These are phyloP conservation scores for Didymosphaeria variabile DNA, from an alignment of 2,329 filamentous ascomycete genomes.

Conservation along the genomic window DNA sequence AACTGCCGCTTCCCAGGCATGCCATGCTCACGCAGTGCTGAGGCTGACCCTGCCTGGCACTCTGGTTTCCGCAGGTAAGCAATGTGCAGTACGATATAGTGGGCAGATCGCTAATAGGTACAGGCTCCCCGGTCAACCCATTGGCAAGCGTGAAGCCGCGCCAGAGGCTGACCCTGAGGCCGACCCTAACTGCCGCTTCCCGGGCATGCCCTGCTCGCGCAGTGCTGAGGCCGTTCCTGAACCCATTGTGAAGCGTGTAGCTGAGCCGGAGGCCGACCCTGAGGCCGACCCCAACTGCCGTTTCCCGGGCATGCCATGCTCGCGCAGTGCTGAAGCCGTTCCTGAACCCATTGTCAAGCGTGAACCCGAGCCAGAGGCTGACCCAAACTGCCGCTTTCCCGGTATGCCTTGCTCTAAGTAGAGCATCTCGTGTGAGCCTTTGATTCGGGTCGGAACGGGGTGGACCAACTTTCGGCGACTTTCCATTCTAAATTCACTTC, in stretches of 20 bases:
- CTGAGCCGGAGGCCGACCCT: neutral
- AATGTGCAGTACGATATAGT: neutral
- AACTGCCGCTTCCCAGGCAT: constrained; percentile 36
- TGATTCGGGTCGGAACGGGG: neutral
- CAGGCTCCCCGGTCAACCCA: constrained; percentile 30
- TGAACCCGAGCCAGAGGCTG: constrained; percentile 31
- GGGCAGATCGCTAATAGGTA: constrained; percentile 23
- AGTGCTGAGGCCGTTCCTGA: no score
- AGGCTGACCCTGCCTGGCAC: constrained; percentile 29
- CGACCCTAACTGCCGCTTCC: constrained; percentile 29
- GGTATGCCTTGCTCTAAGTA: constrained; percentile 31
- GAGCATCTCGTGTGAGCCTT: constrained; percentile 6
- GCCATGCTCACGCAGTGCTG: constrained; percentile 43
- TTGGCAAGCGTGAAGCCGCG: constrained; percentile 45
- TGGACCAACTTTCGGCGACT: neutral
- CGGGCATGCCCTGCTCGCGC: constrained; percentile 24
- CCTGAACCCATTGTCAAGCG: constrained; percentile 27
- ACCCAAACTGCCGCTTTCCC: constrained; percentile 27
- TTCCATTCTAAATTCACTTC: neutral
- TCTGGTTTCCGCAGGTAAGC: constrained; percentile 27
- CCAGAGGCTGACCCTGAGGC: constrained; percentile 34
- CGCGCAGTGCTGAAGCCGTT: constrained; percentile 29
- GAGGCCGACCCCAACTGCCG: constrained; percentile 28
- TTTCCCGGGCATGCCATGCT: constrained; percentile 26
- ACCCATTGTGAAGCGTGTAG: constrained; percentile 27